Conservation (phyloP, 768 basidiomycete genomes). For the Boletus rubroflammeus region DNA sequence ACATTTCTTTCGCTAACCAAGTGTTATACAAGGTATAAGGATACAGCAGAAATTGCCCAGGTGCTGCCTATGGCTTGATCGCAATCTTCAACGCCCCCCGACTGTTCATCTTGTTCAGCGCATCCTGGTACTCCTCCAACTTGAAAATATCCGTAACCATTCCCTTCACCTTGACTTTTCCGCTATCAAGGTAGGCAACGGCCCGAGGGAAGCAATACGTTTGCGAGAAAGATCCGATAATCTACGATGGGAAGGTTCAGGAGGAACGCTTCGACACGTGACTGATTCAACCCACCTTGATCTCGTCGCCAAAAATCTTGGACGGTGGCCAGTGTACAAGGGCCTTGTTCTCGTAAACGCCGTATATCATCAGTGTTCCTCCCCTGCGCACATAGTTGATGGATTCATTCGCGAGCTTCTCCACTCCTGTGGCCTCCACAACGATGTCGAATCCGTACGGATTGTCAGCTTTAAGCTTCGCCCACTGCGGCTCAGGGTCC, state of each 20-base stretch:
- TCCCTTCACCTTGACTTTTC: conserved; percentile 78
- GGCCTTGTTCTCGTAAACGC: conserved; percentile 86
- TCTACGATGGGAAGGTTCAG: conserved; percentile 39
- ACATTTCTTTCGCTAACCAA: not conserved
- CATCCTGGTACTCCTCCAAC: conserved; percentile 65
- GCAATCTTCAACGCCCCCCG: conserved; percentile 59
- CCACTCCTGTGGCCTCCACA: conserved; percentile 76
- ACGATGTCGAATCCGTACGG: conserved; percentile 92
- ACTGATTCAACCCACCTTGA: conserved; percentile 38
- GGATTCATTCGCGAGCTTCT: conserved; percentile 80
- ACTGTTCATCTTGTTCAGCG: conserved; percentile 70
- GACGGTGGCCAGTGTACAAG: conserved; percentile 82
- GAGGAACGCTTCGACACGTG: not conserved
- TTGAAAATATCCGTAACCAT: conserved; percentile 71
- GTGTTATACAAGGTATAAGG: conserved; percentile 18
- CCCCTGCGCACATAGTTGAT: conserved; percentile 88
- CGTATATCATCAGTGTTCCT: conserved; percentile 84
- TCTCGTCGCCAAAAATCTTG: conserved; percentile 76
- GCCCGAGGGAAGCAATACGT: conserved; percentile 89
- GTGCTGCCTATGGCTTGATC: conserved; percentile 45
- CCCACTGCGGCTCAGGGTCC: conserved; percentile 76
- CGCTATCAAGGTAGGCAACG: conserved; percentile 82
- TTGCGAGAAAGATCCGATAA: conserved; percentile 89
- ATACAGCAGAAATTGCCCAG: conserved; percentile 11
- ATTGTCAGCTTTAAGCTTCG: conserved; percentile 71